Percentiles rank a stretch among this genome's conserved stretches.
These are phyloP conservation scores for Ceratocystis papillata DNA, from an alignment of 2,329 filamentous ascomycete species.

Conservation along the genomic window DNA sequence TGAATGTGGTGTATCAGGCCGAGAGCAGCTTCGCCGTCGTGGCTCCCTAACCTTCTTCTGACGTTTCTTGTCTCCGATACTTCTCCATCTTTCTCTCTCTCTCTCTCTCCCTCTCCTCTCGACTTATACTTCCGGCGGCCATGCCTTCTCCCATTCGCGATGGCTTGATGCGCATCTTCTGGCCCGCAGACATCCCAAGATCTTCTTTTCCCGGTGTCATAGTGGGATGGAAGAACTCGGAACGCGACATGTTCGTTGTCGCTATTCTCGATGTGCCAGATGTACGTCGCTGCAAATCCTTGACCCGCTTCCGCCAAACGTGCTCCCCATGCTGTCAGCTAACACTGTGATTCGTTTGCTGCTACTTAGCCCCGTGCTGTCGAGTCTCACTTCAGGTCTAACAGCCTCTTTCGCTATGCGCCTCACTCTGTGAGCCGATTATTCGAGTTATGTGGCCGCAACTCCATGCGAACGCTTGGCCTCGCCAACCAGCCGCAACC, in stretches of 20 bases:
- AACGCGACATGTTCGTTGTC: conserved; percentile 79
- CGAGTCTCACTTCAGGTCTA: conserved; percentile 74
- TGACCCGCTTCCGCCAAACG: background rate
- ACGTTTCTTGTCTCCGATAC: conserved; percentile 26
- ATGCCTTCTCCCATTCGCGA: conserved; percentile 60
- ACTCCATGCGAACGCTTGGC: conserved; percentile 75
- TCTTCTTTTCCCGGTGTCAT: conserved; percentile 70
- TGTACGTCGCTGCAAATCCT: conserved; percentile 40
- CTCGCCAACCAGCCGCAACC: conserved; percentile 54
- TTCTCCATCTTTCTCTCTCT: no score
- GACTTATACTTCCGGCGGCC: conserved; percentile 27
- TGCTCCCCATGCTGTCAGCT: background rate
- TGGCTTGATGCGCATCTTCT: conserved; percentile 96
- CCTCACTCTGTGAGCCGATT: conserved; percentile 70
- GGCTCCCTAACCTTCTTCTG: conserved; percentile 65
- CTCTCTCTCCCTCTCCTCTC: conserved; percentile 16
- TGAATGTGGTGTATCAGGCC: conserved; percentile 75
- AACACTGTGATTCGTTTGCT: background rate
- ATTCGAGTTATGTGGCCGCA: conserved; percentile 71
- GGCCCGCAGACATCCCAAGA: conserved; percentile 74
- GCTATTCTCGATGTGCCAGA: conserved; percentile 84
- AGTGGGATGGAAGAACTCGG: conserved; percentile 91
- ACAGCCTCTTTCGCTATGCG: conserved; percentile 71
- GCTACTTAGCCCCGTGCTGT: conserved; percentile 58
- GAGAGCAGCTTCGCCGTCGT: conserved; percentile 85